Conservation (phyloP, 805 yeast genomes). For the Vanderwaltozyma yarrowii region DNA sequence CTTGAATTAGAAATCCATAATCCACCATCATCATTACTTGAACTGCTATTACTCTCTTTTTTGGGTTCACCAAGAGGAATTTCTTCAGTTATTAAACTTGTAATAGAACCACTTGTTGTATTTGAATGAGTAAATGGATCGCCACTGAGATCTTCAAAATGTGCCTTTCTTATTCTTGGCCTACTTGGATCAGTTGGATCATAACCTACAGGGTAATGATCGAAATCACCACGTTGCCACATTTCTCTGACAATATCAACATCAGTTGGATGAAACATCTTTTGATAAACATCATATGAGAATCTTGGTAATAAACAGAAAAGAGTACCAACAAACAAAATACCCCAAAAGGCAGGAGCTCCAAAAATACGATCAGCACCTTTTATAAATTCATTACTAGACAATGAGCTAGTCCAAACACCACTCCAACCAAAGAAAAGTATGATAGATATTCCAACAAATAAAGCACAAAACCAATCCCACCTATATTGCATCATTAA, state of each 20-base stretch:
- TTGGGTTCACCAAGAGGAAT: slow-evolving; percentile 26
- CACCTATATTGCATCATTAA: slow-evolving; percentile 63
- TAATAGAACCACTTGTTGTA: not conserved
- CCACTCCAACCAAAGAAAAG: slow-evolving; percentile 71
- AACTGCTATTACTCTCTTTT: slow-evolving; percentile 3
- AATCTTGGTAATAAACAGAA: slow-evolving; percentile 62
- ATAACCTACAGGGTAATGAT: slow-evolving; percentile 52
- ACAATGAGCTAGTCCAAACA: slow-evolving; percentile 52
- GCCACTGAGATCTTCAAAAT: not conserved
- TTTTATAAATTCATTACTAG: slow-evolving; percentile 53
- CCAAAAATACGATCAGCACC: slow-evolving; percentile 59
- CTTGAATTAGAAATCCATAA: not conserved
- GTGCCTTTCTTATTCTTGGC: slow-evolving; percentile 39
- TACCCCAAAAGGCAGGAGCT: slow-evolving; percentile 54
- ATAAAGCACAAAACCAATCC: slow-evolving; percentile 63
- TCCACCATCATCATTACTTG: not conserved
- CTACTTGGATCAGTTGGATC: slow-evolving; percentile 77
- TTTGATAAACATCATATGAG: slow-evolving; percentile 44
- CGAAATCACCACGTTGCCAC: slow-evolving; percentile 55
- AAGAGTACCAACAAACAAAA: slow-evolving; percentile 51
- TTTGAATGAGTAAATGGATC: not conserved
- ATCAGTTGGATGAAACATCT: slow-evolving; percentile 51
- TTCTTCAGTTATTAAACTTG: slow-evolving; percentile 30
- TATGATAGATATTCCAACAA: slow-evolving; percentile 47
- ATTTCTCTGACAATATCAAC: slow-evolving; percentile 67